Base-by-base conservation (phyloP, 1,284 basidiomycete genomes). In the Thelephora terrestris region DNA sequence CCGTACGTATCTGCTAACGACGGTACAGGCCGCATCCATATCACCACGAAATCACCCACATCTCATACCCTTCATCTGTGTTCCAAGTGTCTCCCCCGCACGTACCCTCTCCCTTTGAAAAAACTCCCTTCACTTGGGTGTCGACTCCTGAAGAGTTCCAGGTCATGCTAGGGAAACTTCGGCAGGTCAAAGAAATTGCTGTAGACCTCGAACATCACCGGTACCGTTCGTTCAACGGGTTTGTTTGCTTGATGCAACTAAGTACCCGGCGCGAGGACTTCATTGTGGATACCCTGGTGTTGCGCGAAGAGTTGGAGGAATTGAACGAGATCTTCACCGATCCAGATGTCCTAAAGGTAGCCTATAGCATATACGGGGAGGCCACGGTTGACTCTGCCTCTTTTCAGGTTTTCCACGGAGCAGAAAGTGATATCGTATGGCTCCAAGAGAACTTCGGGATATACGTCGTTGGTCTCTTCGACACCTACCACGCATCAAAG, bases 141-240 rank as follows among this genome's bases (percentile, higher is more conserved):
- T 74, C 80, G 7, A 85, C 81, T 3, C 60, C 70, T 0, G 66
- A 68, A 10, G 68, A 69, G 12, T 72, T 96, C 36, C 64, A 75
- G 3, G 60, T 57, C 18, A 81, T 96, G 76, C 69, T 91, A 4
- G 73, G 75, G n/a, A 71, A 74, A 48, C 71, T 94, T 16, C 75
- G 78, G 35, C 61, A 66, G 10, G 76, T 75, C n/a, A 70, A 67
- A 39, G 93, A 96, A 64, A 82, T 99, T 47, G 95, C 95, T 1
- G 75, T 99, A 35, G 95, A 99, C 65, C 71, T 99, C 42, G 95
- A 99, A 64, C 87, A 97, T 61, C 93, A 98, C 70, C 84, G 78
- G 55, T 88, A 85, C 58, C 76, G 92, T 43, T 82, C 84, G 4
- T 98, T 88, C 64, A 68, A 70, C 18, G 95, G 96, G 0, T 89